Percentiles rank a stretch among this genome's conserved stretches.
These are phyloP conservation scores for Chaetomium cochliodes DNA, from an alignment of 495 filamentous ascomycete species.

Conservation along the genomic window DNA sequence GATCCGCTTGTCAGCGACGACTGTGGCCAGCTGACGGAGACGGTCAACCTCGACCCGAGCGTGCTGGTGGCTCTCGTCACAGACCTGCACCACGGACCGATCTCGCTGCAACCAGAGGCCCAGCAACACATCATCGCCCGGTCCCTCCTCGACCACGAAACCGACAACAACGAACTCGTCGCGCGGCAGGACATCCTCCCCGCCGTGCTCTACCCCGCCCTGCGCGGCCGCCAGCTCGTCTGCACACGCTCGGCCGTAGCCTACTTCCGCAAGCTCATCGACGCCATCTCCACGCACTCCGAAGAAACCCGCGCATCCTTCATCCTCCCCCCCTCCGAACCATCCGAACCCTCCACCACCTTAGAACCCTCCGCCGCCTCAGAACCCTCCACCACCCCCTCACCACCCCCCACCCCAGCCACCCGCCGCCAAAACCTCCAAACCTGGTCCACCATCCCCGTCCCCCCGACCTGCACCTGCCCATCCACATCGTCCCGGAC, in stretches of 20 bases:
- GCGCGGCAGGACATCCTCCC: slow-evolving; percentile 36
- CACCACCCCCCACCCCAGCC: too few relatives aligned
- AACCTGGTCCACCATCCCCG: slow-evolving; percentile 30
- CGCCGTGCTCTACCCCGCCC: slow-evolving; percentile 38
- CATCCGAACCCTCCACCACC: background rate
- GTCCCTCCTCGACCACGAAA: slow-evolving; percentile 38
- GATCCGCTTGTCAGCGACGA: slow-evolving; percentile 28
- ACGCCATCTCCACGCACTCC: slow-evolving; percentile 39
- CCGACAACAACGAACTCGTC: slow-evolving; percentile 33
- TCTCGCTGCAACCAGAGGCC: slow-evolving; percentile 30
- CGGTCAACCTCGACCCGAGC: slow-evolving; percentile 44
- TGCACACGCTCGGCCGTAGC: slow-evolving; percentile 39
- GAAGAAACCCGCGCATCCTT: slow-evolving; percentile 39
- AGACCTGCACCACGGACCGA: slow-evolving; percentile 42
- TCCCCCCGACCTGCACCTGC: slow-evolving; percentile 33
- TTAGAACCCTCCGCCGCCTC: background rate
- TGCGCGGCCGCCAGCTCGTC: slow-evolving; percentile 38
- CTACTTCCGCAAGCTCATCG: slow-evolving; percentile 43
- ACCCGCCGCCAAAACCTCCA: slow-evolving; percentile 25
- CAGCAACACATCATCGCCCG: slow-evolving; percentile 39
- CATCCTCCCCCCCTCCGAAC: slow-evolving; percentile 28
- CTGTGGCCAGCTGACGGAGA: slow-evolving; percentile 33
- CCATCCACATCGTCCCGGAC: slow-evolving; percentile 34
- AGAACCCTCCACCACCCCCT: too few relatives aligned
- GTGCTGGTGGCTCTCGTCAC: slow-evolving; percentile 42